Base-by-base conservation (phyloP, 495 filamentous ascomycete genomes). In the Rusavskia elegans region DNA sequence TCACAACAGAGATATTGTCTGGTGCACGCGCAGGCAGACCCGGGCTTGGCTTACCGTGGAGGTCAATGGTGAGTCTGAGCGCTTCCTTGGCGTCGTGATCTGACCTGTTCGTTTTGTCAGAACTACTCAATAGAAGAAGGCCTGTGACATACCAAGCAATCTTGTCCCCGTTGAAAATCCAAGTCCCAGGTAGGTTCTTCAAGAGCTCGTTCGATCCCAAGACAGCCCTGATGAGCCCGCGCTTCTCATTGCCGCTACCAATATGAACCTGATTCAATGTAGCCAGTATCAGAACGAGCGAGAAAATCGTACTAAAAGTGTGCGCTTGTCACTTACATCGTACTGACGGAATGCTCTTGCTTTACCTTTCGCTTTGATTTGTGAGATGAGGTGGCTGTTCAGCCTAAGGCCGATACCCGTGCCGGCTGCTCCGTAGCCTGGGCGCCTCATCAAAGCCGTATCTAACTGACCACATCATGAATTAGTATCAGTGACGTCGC, bases 91-190 rank as follows among this genome's bases (percentile, higher is more conserved):
- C 14, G 17, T 54, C 49, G 13, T 49, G 38, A 19, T 53, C 46
- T 6, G 64, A 64, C 64, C 65, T 68, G 27, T 11, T n/a, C 29
- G 20, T 29, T 11, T 3, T 14, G 14, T 42, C 39, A 42, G 39
- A 9, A 17, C 10, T n/a, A 19, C 39, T 42, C 39, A 42, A 6
- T 8, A 30, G 7, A 38, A 10, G 1, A 27, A 8, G 29, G 68
- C 75, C 1, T 6, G 11, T 35, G 32, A 35, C 7, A 56, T 69
- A 87, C 87, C 87, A 95, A 14, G 82, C 85, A n/a, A 93, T 66
- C 63, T 81, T 82, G 56, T 76, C 78, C 10, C 82, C 83, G 68
- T 98, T 89, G 53, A 78, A 87, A 48, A 98, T 73, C 65, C 81
- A 85, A 2, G 2, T 17, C 27, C 65, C 54, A 5, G 68, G 67